Conservation (phyloP, 2,329 filamentous ascomycete species). For the Acephala macrosclerotiorum region DNA sequence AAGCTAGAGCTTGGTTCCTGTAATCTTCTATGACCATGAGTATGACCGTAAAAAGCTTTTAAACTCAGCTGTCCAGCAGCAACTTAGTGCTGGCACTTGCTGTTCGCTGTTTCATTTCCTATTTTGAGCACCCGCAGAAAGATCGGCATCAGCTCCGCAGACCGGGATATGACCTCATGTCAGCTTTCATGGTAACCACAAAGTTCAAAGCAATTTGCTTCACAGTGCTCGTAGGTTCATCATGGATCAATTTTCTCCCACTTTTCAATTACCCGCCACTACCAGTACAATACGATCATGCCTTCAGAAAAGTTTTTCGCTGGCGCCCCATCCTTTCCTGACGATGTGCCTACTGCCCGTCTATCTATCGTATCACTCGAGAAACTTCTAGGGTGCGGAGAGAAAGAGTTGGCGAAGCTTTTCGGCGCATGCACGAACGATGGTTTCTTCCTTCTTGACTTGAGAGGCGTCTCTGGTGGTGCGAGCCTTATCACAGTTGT, state of each 20-base stretch:
- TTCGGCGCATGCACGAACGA: constrained; percentile 4
- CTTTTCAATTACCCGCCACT: no score
- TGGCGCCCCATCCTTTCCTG: neutral
- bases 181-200: constrained; percentile 1
- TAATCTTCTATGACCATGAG: no score
- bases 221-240: neutral
- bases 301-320: constrained; percentile 9
- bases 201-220: neutral
- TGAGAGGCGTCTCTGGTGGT: neutral
- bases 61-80: neutral
- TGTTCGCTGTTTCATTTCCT: neutral
- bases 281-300: neutral
- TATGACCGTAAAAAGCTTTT: neutral
- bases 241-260: no score
- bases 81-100: neutral
- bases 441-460: constrained; percentile 16
- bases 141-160: constrained; percentile 2
- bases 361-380: constrained; percentile 7
- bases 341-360: neutral
- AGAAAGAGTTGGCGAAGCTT: neutral
- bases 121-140: neutral
- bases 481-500: neutral
- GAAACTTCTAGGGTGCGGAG: constrained; percentile 1
- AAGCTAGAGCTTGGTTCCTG: no score
- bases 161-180: neutral